phyloP scores from a whole-genome alignment of 352 stramenopile genomes.

The Phytophthora crassamura region DNA sequence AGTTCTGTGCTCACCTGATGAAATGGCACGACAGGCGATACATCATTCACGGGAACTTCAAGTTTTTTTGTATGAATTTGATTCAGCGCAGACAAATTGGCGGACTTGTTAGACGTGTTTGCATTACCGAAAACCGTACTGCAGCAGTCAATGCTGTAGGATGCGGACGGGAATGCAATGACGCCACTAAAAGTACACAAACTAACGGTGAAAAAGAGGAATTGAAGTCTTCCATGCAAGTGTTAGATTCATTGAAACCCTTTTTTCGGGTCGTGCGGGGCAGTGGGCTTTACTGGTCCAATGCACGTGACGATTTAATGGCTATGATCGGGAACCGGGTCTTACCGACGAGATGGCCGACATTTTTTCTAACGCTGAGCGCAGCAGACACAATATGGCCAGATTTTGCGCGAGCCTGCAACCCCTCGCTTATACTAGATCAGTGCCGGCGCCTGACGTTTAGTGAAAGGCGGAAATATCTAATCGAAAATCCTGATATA shows the following conservation, averaged over 20 bases:
- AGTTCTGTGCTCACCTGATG: slow-evolving; percentile 25
- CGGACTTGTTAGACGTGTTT: slow-evolving; percentile 2
- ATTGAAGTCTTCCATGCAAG: neutral
- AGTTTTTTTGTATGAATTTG: slow-evolving; percentile 12
- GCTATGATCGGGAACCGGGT: slow-evolving; percentile 2
- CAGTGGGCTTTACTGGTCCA: neutral
- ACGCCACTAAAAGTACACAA: neutral
- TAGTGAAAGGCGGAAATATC: too few species aligned
- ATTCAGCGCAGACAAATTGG: slow-evolving; percentile 30
- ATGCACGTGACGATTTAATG: slow-evolving; percentile 10
- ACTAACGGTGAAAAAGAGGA: neutral
- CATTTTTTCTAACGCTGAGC: slow-evolving; percentile 23
- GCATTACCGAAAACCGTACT: neutral
- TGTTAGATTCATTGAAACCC: neutral
- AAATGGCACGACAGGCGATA: too few species aligned
- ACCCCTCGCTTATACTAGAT: too few species aligned
- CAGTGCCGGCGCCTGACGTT: too few species aligned
- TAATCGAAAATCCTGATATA: too few species aligned
- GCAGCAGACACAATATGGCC: slow-evolving; percentile 22
- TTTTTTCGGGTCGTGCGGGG: slow-evolving; percentile 13
- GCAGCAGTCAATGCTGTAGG: neutral
- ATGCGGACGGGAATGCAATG: neutral
- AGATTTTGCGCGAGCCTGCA: too few species aligned
- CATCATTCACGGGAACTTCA: neutral
- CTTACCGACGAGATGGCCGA: too few species aligned